Conservation (phyloP, 805 yeast genomes). For the Candida coleopterorum region DNA sequence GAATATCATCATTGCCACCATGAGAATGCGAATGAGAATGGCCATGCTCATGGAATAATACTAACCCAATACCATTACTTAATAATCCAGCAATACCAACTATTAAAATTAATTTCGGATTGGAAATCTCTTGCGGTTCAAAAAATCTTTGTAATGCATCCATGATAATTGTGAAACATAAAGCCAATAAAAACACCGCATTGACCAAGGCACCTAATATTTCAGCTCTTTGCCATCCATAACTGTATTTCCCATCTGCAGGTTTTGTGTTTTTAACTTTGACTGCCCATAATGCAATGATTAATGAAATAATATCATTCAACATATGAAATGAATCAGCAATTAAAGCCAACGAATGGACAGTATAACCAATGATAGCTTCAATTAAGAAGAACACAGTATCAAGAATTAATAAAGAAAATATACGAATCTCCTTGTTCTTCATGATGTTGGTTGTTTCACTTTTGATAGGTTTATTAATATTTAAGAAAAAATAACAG, state of each 20-base stretch:
- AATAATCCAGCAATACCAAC: conserved; percentile 83
- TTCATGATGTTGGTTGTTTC: conserved; percentile 17
- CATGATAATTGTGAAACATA: conserved; percentile 85
- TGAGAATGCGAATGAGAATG: conserved; percentile 41
- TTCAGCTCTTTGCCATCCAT: conserved; percentile 98
- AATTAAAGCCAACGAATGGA: conserved; percentile 87
- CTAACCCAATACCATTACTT: conserved; percentile 79
- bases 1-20: conserved; percentile 6
- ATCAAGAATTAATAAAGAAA: conserved; percentile 68
- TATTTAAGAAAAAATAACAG: too few relatives aligned
- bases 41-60: conserved; percentile 77
- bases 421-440: conserved; percentile 67
- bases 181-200: conserved; percentile 87
- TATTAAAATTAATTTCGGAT: conserved; percentile 74
- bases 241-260: conserved; percentile 86
- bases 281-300: conserved; percentile 96
- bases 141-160: conserved; percentile 91
- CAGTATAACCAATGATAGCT: conserved; percentile 80
- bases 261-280: conserved; percentile 74
- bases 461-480: too few relatives aligned
- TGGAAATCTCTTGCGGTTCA: conserved; percentile 70
- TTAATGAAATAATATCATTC: conserved; percentile 83
- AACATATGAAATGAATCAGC: conserved; percentile 98
- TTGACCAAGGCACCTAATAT: conserved; percentile 91
- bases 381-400: conserved; percentile 81